A percentile compares a stretch with the other conserved stretches of the same genome.
Conservation (phyloP, 2,329 filamentous ascomycete species). For the Capronia epimyces region DNA sequence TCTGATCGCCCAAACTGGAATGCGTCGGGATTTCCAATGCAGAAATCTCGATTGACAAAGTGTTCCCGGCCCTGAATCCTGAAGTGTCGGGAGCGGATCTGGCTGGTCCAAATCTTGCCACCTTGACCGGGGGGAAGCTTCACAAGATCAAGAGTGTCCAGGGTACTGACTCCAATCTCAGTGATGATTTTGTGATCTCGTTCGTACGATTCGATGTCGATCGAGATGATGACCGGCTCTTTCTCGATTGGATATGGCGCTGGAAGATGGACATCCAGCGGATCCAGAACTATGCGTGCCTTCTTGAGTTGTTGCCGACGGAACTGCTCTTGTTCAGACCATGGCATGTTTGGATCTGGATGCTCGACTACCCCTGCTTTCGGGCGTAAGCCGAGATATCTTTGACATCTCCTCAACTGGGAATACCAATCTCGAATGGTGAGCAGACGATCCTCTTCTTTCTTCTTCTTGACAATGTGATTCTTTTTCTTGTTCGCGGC, state of each 20-base stretch:
- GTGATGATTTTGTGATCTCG: conserved; percentile 61
- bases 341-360: conserved; percentile 24
- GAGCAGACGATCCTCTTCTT: conserved; percentile 45
- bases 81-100: conserved; percentile 68
- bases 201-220: conserved; percentile 84
- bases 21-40: conserved; percentile 67
- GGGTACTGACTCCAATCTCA: conserved; percentile 75
- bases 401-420: conserved; percentile 59
- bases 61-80: conserved; percentile 64
- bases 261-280: conserved; percentile 44
- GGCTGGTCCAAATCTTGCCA: conserved; percentile 61
- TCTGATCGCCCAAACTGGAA: conserved; percentile 66
- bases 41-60: conserved; percentile 61
- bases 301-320: conserved; percentile 29
- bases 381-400: conserved; percentile 64
- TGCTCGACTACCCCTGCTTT: conserved; percentile 21
- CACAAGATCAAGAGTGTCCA: conserved; percentile 63
- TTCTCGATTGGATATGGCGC: conserved; percentile 47
- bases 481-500: conserved; percentile 48
- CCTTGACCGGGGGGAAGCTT: conserved; percentile 54
- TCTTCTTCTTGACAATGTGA: conserved; percentile 47
- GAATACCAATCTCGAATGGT: conserved; percentile 51
- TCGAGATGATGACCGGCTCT: conserved; percentile 64
- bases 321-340: conserved; percentile 28
- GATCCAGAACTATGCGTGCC: conserved; percentile 28